Evolutionary conservation across 371 early-diverging fungal species (phyloP), one percentile per base, ranked within the genome.

Genomic region (Syncephalastrum contaminatum): DNA sequence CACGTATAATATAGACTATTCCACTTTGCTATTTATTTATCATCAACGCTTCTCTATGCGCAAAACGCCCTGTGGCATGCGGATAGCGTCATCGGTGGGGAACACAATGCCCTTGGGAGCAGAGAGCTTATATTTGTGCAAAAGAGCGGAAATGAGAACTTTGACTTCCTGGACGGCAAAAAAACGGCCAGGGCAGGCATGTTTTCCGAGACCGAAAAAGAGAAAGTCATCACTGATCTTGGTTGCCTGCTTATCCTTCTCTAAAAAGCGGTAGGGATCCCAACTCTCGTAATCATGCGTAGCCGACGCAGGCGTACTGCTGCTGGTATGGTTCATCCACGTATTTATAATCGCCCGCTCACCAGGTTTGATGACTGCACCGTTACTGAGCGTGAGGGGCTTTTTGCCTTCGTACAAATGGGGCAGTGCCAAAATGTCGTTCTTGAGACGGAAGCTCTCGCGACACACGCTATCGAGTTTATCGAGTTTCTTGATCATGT

Each of bases 201-300:
- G 64, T 47, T 56, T 79, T 64, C 85, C 85, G 54, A 81, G 63
- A 18, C 85, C 85, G 60, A 83, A 85, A 1, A 56, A 1, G 3
- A 81, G 24, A 54, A 62, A 77, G 39, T 80, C 75, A 0, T 48
- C 40, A 7, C 67, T 63, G 20, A 73, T 57, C 46, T 75, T 76
- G 16, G 70, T 72, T 0, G 75, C 63, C 2, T 60, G 40, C 51
- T 75, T 77, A 13, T 67, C 43, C 19, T 60, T 53, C 10, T 65
- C 70, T 5, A 83, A 69, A 42, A 68, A 77, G 40, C 84, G 67
- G 60, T 72, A 81, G 1, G 79, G 74, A 3, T 62, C 39, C 53
- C 81, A 83, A 22, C 62, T 54, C 0, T 63, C 57, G 4, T 62
- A 21, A 22, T 73, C 47, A n/a, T 59, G 20, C 4, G 51, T 58